These are phyloP conservation scores for Camelina laxa DNA, from an alignment of 345 rosid species.

Conservation along the genomic window DNA sequence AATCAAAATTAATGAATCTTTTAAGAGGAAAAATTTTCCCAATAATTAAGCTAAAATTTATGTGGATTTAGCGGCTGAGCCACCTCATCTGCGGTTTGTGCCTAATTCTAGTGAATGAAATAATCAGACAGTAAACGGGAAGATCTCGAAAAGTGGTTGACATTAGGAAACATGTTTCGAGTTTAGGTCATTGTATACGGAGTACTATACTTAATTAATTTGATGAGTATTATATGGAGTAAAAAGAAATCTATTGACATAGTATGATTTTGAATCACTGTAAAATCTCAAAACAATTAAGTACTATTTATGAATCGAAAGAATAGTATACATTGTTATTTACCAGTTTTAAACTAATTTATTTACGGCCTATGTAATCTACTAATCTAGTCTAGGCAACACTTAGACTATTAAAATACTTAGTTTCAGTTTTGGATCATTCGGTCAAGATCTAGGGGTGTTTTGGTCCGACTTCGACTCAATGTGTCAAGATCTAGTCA, in stretches of 20 bases:
- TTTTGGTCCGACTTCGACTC: no score
- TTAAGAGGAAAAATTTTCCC: slow-evolving; percentile 16
- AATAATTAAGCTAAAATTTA: slow-evolving; percentile 1
- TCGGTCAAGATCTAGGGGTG: no score
- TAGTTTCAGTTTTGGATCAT: no score
- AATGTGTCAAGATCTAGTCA: no score
- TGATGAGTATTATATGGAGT: neutral
- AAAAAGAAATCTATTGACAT: neutral
- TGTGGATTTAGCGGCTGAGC: slow-evolving; percentile 30
- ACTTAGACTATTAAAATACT: no score
- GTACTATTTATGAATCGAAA: neutral
- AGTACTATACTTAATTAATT: neutral
- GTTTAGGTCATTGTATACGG: neutral
- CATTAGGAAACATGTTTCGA: neutral
- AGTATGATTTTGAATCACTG: neutral
- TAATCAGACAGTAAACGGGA: neutral
- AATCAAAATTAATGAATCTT: slow-evolving; percentile 22
- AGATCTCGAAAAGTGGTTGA: neutral
- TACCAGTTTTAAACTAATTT: neutral
- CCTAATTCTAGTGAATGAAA: slow-evolving; percentile 15
- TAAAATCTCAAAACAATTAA: neutral
- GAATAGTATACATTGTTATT: neutral
- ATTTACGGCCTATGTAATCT: neutral
- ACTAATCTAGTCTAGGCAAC: neutral
- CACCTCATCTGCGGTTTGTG: slow-evolving; percentile 19